phyloP scores from a whole-genome alignment of 768 basidiomycete species.

The Collybia sp. region DNA sequence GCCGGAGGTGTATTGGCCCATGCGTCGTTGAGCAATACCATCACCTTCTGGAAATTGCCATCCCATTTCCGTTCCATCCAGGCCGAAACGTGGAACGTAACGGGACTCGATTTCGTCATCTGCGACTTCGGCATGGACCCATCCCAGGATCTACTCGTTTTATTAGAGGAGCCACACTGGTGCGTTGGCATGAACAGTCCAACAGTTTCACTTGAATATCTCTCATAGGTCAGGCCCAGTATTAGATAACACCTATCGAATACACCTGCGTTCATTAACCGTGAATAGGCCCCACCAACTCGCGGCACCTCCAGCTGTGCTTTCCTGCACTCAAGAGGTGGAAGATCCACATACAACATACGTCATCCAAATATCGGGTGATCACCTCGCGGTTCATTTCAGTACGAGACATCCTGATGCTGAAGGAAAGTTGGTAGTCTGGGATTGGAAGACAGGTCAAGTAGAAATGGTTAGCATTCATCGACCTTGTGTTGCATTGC shows the following conservation, averaged over 20 bases:
- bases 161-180: constrained; percentile 36
- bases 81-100: constrained; percentile 38
- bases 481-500: background rate
- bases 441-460: constrained; percentile 63
- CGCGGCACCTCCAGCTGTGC: constrained; percentile 27
- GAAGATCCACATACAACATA: constrained; percentile 25
- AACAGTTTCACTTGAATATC: too few species aligned
- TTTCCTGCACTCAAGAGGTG: constrained; percentile 21
- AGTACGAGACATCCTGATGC: constrained; percentile 16
- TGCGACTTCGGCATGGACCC: constrained; percentile 67
- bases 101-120: constrained; percentile 26
- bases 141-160: constrained; percentile 57
- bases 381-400: constrained; percentile 48
- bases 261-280: constrained; percentile 42
- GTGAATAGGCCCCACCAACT: constrained; percentile 42
- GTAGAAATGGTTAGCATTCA: constrained; percentile 40
- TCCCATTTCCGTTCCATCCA: constrained; percentile 43
- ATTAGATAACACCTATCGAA: constrained; percentile 16
- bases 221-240: constrained; percentile 2
- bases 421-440: constrained; percentile 42
- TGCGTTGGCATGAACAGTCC: constrained; percentile 13
- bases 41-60: constrained; percentile 45
- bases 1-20: constrained; percentile 55
- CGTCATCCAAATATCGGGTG: constrained; percentile 51
- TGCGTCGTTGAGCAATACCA: constrained; percentile 15